Evolutionary conservation across 345 rosid genomes (phyloP), one percentile per base, ranked within the genome.

Genomic region (Murraya koenigii): DNA sequence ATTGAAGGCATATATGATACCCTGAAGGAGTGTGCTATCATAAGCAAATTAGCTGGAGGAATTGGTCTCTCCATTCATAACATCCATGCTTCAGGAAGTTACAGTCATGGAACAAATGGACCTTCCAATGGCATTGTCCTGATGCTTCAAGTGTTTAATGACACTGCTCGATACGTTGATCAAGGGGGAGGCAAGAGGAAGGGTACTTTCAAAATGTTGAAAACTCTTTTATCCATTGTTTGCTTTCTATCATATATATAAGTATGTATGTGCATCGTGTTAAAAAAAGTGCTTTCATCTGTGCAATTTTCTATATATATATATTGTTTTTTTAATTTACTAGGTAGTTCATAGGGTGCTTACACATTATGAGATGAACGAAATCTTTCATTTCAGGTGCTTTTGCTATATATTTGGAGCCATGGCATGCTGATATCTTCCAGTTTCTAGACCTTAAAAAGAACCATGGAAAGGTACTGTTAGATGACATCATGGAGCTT

Each of bases 31-130:
- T 94, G 97, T 88, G 98, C 94, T 80, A 93, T 94, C 71, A 91
- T 94, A 71, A 94, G 97, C 83, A 94, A 94, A 83, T 94, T 97
- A 20, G 95, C 94, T 83, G 97, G 97, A n/a, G 97, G 98, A 69
- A 90, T 94, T 80, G 98, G 97, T 77, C 93, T 94, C 7, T 91
- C 98, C 17, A 82, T 89, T 79, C 98, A 95, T 49, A 95, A 91
- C 60, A 89, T 93, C 63, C 89, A 92, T 85, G 91, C 94, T 8
- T 89, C 91, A 60, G 93, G 97, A 11, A 90, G 94, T 81, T 92
- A 92, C 71, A 88, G 88, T 69, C 86, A 88, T 79, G 98, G 94
- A 44, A 88, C 93, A 44, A 92, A 94, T 84, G 97, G 94, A 72
- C 80, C 87, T 38, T 94, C 95, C 20, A 89, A 90, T 86, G 98